Evolutionary conservation across 2,329 filamentous ascomycete species (phyloP).

Genomic region (Epichloe coenophiala): DNA sequence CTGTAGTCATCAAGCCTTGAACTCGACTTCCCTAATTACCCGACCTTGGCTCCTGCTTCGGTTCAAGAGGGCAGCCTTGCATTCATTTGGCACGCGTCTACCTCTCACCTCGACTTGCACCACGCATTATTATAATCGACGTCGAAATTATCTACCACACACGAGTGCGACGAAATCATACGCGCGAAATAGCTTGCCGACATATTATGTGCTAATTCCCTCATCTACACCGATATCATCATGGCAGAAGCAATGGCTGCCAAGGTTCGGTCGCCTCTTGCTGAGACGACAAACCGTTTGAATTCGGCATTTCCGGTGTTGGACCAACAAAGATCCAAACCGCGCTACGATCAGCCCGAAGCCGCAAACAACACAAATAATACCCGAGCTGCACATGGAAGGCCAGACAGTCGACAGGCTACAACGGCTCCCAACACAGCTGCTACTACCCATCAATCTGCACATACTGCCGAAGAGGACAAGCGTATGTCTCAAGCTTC

Average conservation of each 20-base stretch:
- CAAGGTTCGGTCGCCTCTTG: conserved; percentile 27
- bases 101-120: neutral
- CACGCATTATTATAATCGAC: neutral
- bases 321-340: conserved; percentile 17
- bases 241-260: conserved; percentile 19
- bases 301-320: conserved; percentile 25
- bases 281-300: conserved; percentile 33
- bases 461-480: conserved; percentile 18
- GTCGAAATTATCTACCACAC: neutral
- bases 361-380: conserved; percentile 2
- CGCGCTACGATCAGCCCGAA: conserved; percentile 14
- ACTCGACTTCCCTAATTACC: neutral
- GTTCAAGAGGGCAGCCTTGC: neutral
- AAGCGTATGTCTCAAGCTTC: conserved; percentile 28
- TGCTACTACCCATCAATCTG: conserved; percentile 9
- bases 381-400: conserved; percentile 3
- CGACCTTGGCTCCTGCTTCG: conserved; percentile 1
- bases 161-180: conserved; percentile 3
- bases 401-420: neutral
- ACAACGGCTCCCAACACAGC: neutral
- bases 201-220: conserved; percentile 24
- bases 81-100: conserved; percentile 1
- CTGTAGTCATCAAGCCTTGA: neutral
- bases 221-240: conserved; percentile 9
- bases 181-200: conserved; percentile 4